These are phyloP conservation scores for Chrysoporthe deuterocubensis DNA, from an alignment of 2,329 filamentous ascomycete species.

Conservation along the genomic window DNA sequence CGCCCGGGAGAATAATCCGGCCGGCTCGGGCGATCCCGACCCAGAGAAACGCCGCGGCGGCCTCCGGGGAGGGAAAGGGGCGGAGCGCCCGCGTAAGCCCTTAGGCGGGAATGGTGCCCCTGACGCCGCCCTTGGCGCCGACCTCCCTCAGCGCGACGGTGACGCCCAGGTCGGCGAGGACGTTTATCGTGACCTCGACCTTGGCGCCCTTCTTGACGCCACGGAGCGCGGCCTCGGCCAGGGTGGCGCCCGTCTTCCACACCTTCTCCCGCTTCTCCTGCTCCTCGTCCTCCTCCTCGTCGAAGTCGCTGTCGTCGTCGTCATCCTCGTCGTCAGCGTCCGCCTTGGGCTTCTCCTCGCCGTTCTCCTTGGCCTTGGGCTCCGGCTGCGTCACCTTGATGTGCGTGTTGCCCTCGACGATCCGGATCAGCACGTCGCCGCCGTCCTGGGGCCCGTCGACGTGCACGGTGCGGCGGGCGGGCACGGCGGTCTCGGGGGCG, in stretches of 20 bases:
- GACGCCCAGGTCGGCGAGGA: constrained; percentile 77
- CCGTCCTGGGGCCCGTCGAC: constrained; percentile 77
- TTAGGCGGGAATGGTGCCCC: constrained; percentile 53
- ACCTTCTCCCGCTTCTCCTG: constrained; percentile 89
- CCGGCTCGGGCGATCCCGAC: too few species aligned
- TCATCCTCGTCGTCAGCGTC: constrained; percentile 63
- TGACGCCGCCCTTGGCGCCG: constrained; percentile 82
- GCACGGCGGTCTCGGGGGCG: constrained; percentile 84
- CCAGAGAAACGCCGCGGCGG: too few species aligned
- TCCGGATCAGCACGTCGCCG: constrained; percentile 84
- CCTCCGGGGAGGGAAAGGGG: too few species aligned
- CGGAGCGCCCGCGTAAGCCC: neutral
- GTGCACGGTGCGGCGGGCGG: constrained; percentile 82
- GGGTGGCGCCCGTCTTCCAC: constrained; percentile 82
- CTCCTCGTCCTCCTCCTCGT: constrained; percentile 70
- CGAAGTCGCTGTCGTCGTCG: constrained; percentile 69
- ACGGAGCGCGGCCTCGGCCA: constrained; percentile 85
- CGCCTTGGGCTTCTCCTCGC: constrained; percentile 47
- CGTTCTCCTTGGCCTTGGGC: constrained; percentile 71
- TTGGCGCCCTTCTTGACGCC: constrained; percentile 86
- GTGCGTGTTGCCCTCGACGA: constrained; percentile 85
- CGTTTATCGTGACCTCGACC: constrained; percentile 92
- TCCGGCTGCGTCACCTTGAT: constrained; percentile 93
- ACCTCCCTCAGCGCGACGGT: constrained; percentile 84
- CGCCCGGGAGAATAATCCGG: neutral